These are phyloP conservation scores for Fraxinus americana DNA, from an alignment of 257 asterid genomes.

Conservation along the genomic window DNA sequence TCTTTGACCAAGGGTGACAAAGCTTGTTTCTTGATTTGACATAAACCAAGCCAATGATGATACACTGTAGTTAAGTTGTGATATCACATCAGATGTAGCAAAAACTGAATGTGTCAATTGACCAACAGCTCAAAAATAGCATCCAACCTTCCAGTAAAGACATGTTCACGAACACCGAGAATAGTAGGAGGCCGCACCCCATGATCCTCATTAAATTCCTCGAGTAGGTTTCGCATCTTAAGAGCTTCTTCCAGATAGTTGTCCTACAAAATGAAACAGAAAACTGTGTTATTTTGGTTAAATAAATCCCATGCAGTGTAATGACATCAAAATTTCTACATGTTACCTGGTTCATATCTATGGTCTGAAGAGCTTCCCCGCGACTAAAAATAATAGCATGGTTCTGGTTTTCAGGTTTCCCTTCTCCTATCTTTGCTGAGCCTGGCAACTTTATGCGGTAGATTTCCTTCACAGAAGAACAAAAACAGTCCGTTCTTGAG, in stretches of 20 bases:
- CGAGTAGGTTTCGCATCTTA: slow-evolving; percentile 95
- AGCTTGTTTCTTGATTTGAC: slow-evolving; percentile 99
- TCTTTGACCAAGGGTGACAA: slow-evolving; percentile 98
- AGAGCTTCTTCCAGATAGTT: slow-evolving; percentile 97
- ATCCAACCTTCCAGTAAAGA: slow-evolving; percentile 90
- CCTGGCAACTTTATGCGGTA: slow-evolving; percentile 98
- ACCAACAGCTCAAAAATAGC: slow-evolving; percentile 21
- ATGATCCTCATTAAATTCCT: slow-evolving; percentile 94
- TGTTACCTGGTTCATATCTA: slow-evolving; percentile 98
- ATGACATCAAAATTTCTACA: slow-evolving; percentile 17
- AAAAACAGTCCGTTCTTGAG: slow-evolving; percentile 29
- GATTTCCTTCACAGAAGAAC: slow-evolving; percentile 69
- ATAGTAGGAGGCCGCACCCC: slow-evolving; percentile 96
- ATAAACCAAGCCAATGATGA: slow-evolving; percentile 99
- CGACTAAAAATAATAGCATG: slow-evolving; percentile 92
- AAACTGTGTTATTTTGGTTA: slow-evolving; percentile 20
- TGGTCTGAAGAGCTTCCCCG: slow-evolving; percentile 99
- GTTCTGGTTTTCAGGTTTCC: slow-evolving; percentile 99
- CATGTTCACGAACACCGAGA: slow-evolving; percentile 94
- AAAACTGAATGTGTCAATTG: slow-evolving; percentile 17
- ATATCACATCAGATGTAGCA: slow-evolving; percentile 26
- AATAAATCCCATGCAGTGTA: not conserved
- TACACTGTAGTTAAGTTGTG: slow-evolving; percentile 64
- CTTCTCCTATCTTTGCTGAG: slow-evolving; percentile 93
- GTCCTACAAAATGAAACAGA: slow-evolving; percentile 54